Evolutionary conservation across 2,329 filamentous ascomycete genomes (phyloP).

Genomic region (Pyrenochaeta sp.): DNA sequence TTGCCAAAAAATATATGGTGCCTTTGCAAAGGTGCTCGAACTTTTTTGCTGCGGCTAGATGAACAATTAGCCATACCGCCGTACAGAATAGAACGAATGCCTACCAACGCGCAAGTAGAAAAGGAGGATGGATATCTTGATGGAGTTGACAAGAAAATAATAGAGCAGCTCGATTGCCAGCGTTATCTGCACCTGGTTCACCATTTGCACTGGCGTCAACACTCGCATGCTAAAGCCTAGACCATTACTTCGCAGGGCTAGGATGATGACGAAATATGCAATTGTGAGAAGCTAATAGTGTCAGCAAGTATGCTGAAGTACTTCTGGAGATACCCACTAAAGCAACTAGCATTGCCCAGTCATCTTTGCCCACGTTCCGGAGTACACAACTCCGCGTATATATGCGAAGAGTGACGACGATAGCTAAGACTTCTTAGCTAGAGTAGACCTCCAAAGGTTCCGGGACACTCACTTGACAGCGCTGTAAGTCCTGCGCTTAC

Average conservation of each 20-base stretch:
- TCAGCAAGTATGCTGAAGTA: slow-evolving; percentile 4
- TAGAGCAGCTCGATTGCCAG: slow-evolving; percentile 45
- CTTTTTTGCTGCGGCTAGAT: slow-evolving; percentile 28
- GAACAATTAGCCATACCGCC: neutral
- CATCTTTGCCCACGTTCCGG: slow-evolving; percentile 39
- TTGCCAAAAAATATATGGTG: slow-evolving; percentile 35
- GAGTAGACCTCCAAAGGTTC: neutral
- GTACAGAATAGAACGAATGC: neutral
- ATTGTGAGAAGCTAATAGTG: slow-evolving; percentile 29
- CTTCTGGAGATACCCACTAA: slow-evolving; percentile 23
- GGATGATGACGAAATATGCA: slow-evolving; percentile 34
- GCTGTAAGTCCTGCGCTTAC: slow-evolving; percentile 31
- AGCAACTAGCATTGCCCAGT: slow-evolving; percentile 38
- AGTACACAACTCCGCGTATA: slow-evolving; percentile 30
- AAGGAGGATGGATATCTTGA: slow-evolving; percentile 47
- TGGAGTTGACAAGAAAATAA: slow-evolving; percentile 34
- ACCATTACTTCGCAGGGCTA: slow-evolving; percentile 29
- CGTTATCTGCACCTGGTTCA: slow-evolving; percentile 27
- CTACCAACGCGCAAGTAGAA: slow-evolving; percentile 48
- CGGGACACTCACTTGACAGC: slow-evolving; percentile 25
- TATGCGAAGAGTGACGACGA: slow-evolving; percentile 34
- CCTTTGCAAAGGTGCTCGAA: slow-evolving; percentile 32
- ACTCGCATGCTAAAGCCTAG: slow-evolving; percentile 33
- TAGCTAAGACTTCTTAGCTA: slow-evolving; percentile 22
- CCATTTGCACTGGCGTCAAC: slow-evolving; percentile 29